These are phyloP conservation scores for Gossypium gossypioides DNA, from an alignment of 441 rosid genomes.

Conservation along the genomic window DNA sequence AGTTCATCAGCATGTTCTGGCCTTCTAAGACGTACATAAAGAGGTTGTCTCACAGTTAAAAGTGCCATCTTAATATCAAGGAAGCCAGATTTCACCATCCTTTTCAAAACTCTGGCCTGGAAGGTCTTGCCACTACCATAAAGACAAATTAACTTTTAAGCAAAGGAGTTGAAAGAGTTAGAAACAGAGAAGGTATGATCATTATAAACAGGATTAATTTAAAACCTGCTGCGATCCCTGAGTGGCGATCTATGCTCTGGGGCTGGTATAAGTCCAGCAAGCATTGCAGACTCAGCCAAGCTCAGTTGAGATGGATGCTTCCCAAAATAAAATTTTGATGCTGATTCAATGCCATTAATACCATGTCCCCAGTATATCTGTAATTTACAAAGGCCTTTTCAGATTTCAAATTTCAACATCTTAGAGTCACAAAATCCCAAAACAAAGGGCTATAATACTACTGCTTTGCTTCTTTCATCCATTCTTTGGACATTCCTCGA, in stretches of 20 bases:
- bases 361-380: constrained; percentile 35
- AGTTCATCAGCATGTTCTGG: constrained; percentile 13
- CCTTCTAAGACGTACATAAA: constrained; percentile 9
- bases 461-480: neutral
- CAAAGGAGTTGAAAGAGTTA: neutral
- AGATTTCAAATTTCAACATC: neutral
- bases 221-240: constrained; percentile 23
- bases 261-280: constrained; percentile 28
- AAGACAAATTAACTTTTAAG: neutral
- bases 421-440: neutral
- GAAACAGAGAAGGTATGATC: neutral
- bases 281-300: constrained; percentile 26
- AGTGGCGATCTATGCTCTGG: constrained; percentile 24
- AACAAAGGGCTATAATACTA: neutral
- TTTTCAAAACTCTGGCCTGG: constrained; percentile 29
- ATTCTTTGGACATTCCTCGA: neutral
- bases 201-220: neutral
- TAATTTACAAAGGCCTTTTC: neutral
- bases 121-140: constrained; percentile 21
- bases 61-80: constrained; percentile 20
- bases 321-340: constrained; percentile 21
- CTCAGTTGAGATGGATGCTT: constrained; percentile 26
- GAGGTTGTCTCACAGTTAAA: constrained; percentile 14
- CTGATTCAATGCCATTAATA: constrained; percentile 27
- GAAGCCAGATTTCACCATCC: constrained; percentile 25